Conservation (phyloP, 768 basidiomycete genomes). For the Roridomyces roridus region DNA sequence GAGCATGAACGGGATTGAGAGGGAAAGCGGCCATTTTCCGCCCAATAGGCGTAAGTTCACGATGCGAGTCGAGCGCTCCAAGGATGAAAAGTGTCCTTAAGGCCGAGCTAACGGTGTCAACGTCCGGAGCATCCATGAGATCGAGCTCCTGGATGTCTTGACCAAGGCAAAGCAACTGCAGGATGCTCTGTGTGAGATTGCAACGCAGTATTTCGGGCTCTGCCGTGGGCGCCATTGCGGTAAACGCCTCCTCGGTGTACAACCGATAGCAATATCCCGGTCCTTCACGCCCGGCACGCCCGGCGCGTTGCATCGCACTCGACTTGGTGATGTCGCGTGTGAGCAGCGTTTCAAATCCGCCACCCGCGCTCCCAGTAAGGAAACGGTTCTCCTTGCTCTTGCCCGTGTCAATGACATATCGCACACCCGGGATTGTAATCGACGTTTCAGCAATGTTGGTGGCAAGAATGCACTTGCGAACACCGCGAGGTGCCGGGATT, state of each 20-base stretch:
- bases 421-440: conserved; percentile 95
- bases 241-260: conserved; percentile 86
- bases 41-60: conserved; percentile 74
- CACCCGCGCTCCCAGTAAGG: conserved; percentile 69
- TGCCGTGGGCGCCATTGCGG: conserved; percentile 64
- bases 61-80: conserved; percentile 74
- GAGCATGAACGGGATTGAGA: conserved; percentile 84
- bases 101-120: conserved; percentile 74
- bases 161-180: conserved; percentile 86
- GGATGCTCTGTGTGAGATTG: conserved; percentile 80
- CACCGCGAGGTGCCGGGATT: conserved; percentile 61
- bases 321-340: conserved; percentile 87
- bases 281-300: conserved; percentile 95
- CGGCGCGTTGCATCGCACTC: conserved; percentile 91
- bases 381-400: conserved; percentile 95
- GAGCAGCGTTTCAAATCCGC: conserved; percentile 86
- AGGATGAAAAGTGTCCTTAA: conserved; percentile 79
- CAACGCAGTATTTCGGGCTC: conserved; percentile 93
- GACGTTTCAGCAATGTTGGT: conserved; percentile 99
- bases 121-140: conserved; percentile 88
- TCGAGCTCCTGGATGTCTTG: conserved; percentile 83
- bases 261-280: conserved; percentile 89
- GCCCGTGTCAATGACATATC: conserved; percentile 95
- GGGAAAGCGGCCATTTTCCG: conserved; percentile 90
- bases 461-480: conserved; percentile 91